Evolutionary conservation across 192 early-diverging fungal genomes (phyloP).

Genomic region (Podila clonocystis): DNA sequence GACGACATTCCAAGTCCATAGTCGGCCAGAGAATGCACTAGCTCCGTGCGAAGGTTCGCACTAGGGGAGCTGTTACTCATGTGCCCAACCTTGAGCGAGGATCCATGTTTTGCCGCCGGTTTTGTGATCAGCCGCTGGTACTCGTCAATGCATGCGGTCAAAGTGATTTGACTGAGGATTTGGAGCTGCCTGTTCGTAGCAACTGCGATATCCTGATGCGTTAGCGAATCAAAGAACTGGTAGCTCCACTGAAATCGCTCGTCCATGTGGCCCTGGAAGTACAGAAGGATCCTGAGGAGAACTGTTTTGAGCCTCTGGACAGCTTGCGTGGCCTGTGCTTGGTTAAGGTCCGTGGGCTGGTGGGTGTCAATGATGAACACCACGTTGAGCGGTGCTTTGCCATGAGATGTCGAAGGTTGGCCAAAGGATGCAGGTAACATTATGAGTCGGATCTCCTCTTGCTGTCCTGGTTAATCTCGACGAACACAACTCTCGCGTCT

Average conservation of each 20-base stretch:
- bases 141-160: constrained; percentile 22
- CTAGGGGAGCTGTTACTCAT: constrained; percentile 14
- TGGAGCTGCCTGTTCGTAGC: constrained; percentile 16
- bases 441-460: neutral
- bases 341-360: neutral
- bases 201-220: constrained; percentile 18
- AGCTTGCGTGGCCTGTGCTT: neutral
- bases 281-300: constrained; percentile 25
- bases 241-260: constrained; percentile 41
- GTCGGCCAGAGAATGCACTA: constrained; percentile 38
- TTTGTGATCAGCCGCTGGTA: constrained; percentile 12
- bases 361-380: constrained; percentile 46
- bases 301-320: constrained; percentile 7
- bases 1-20: constrained; percentile 40
- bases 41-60: constrained; percentile 20
- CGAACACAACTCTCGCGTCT: neutral
- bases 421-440: constrained; percentile 5
- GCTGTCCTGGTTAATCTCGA: neutral
- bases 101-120: constrained; percentile 1
- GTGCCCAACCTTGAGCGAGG: neutral
- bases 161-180: constrained; percentile 8
- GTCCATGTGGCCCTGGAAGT: constrained; percentile 41
- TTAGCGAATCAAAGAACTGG: constrained; percentile 27
- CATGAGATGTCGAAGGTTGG: constrained; percentile 10
- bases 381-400: constrained; percentile 30